These are phyloP conservation scores for Colletotrichum euphorbiae DNA, from an alignment of 2,329 filamentous ascomycete species.

Conservation along the genomic window DNA sequence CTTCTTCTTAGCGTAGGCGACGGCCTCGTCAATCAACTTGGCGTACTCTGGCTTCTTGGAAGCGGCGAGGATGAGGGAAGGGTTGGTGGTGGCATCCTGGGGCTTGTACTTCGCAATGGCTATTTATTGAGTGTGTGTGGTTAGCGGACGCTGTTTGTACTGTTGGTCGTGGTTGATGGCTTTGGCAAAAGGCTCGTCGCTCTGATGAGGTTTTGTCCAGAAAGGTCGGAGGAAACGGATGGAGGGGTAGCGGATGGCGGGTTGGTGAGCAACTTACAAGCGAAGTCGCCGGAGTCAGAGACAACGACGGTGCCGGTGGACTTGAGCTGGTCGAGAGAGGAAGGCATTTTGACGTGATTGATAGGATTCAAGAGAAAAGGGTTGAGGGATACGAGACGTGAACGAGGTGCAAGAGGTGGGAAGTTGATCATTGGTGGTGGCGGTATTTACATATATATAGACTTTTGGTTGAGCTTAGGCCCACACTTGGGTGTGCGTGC, in stretches of 20 bases:
- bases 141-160: background rate
- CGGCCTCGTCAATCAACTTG: slow-evolving; percentile 86
- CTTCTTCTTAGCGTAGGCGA: slow-evolving; percentile 85
- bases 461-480: slow-evolving; percentile 28
- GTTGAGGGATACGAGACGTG: slow-evolving; percentile 12
- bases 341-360: slow-evolving; percentile 71
- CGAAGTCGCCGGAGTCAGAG: slow-evolving; percentile 93
- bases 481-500: slow-evolving; percentile 25
- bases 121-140: slow-evolving; percentile 51
- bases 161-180: background rate
- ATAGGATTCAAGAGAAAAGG: slow-evolving; percentile 6
- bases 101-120: slow-evolving; percentile 99
- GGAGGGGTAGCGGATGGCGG: slow-evolving; percentile 20
- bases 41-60: slow-evolving; percentile 99
- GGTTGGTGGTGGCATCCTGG: slow-evolving; percentile 99
- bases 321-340: slow-evolving; percentile 97
- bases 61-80: slow-evolving; percentile 96
- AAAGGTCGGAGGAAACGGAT: slow-evolving; percentile 17
- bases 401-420: slow-evolving; percentile 22
- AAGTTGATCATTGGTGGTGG: slow-evolving; percentile 21
- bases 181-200: slow-evolving; percentile 16
- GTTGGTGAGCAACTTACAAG: slow-evolving; percentile 67
- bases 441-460: slow-evolving; percentile 36
- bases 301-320: slow-evolving; percentile 96
- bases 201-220: slow-evolving; percentile 7